These are phyloP conservation scores for Xylaria multiplex DNA, from an alignment of 2,329 filamentous ascomycete species.

Conservation along the genomic window DNA sequence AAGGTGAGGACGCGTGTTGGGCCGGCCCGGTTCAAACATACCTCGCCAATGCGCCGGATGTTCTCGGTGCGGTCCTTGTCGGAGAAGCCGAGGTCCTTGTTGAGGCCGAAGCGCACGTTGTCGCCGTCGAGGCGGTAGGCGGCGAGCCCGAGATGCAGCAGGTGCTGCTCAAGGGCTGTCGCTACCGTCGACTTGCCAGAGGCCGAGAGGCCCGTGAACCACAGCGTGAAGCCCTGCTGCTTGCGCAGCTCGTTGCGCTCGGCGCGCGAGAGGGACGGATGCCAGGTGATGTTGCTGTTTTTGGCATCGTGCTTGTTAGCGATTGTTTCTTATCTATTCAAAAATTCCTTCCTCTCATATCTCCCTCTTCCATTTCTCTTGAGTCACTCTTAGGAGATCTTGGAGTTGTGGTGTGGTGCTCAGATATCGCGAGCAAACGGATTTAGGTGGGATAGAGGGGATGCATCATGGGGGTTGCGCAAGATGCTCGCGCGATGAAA, in stretches of 20 bases:
- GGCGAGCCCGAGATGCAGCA: constrained; percentile 82
- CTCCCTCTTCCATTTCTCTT: neutral
- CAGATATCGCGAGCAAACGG: neutral
- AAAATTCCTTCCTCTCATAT: neutral
- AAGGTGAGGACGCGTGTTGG: neutral
- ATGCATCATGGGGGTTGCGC: neutral
- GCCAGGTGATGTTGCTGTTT: constrained; percentile 88
- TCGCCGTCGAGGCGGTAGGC: constrained; percentile 97
- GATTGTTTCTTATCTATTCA: neutral
- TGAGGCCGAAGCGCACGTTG: constrained; percentile 97
- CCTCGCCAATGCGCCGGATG: constrained; percentile 93
- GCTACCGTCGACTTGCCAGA: constrained; percentile 98
- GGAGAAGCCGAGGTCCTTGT: constrained; percentile 96
- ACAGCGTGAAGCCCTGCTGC: constrained; percentile 93
- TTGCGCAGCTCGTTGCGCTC: constrained; percentile 80
- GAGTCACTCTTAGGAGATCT: neutral
- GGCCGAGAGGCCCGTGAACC: constrained; percentile 96
- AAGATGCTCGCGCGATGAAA: neutral
- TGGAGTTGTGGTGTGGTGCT: neutral
- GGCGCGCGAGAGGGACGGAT: constrained; percentile 79
- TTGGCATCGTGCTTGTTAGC: constrained; percentile 18
- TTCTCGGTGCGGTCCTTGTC: constrained; percentile 97
- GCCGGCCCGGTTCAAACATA: constrained; percentile 41
- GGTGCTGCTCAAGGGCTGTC: constrained; percentile 94
- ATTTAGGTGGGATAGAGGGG: neutral